Conservation (phyloP, 2,329 filamentous ascomycete genomes). For the Massarina eburnea region DNA sequence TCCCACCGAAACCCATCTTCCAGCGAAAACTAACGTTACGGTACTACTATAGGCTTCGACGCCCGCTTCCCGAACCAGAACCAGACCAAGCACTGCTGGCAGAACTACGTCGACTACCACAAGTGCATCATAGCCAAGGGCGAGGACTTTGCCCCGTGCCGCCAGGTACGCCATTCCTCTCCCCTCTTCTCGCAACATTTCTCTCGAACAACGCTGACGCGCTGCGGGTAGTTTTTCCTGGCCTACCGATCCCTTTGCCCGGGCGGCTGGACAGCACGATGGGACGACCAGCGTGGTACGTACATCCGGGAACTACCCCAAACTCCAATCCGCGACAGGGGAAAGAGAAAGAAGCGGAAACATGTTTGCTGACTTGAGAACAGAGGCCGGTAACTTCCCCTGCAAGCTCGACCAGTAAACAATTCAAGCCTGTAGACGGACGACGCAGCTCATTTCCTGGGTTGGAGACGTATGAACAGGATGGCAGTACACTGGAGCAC, state of each 20-base stretch:
- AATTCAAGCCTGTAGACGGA: constrained; percentile 11
- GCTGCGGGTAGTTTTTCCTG: constrained; percentile 75
- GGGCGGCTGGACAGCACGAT: constrained; percentile 87
- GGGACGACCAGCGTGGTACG: constrained; percentile 96
- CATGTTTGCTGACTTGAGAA: constrained; percentile 7
- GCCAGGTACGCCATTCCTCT: constrained; percentile 66
- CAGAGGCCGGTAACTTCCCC: constrained; percentile 40
- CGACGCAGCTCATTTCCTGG: constrained; percentile 19
- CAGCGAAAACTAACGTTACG: not conserved
- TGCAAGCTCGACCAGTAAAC: constrained; percentile 41
- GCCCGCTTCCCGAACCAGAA: constrained; percentile 99
- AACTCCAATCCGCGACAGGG: not conserved
- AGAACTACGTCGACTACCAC: constrained; percentile 99
- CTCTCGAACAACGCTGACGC: constrained; percentile 3
- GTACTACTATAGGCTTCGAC: constrained; percentile 79
- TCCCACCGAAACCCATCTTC: not conserved
- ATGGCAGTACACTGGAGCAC: constrained; percentile 19
- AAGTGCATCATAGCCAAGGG: constrained; percentile 99
- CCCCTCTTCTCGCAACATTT: not conserved
- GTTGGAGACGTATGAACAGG: constrained; percentile 21
- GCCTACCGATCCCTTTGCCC: constrained; percentile 98
- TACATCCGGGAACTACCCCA: not conserved
- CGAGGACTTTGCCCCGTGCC: constrained; percentile 96
- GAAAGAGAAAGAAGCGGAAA: not conserved
- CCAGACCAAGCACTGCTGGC: constrained; percentile 99